These are phyloP conservation scores for Phialophora macrospora DNA, from an alignment of 2,329 filamentous ascomycete genomes.

Conservation along the genomic window DNA sequence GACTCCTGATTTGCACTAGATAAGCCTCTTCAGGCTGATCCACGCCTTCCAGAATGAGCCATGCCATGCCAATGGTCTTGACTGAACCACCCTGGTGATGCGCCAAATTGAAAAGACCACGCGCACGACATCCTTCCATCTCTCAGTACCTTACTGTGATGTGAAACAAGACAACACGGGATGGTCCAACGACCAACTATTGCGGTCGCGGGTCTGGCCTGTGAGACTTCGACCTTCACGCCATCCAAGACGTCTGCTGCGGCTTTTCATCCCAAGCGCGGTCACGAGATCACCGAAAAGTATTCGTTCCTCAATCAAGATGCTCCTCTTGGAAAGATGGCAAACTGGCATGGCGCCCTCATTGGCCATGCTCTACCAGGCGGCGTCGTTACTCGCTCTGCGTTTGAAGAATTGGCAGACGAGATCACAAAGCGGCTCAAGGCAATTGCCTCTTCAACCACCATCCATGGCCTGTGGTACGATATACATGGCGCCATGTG, in stretches of 20 bases:
- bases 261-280: slow-evolving; percentile 17
- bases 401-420: slow-evolving; percentile 9
- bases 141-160: not conserved
- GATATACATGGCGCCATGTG: slow-evolving; percentile 21
- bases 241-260: slow-evolving; percentile 9
- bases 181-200: slow-evolving; percentile 6
- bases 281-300: slow-evolving; percentile 8
- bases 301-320: slow-evolving; percentile 4
- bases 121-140: not conserved
- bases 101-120: not conserved
- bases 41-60: slow-evolving; percentile 7
- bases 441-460: slow-evolving; percentile 6
- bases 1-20: not conserved
- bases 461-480: slow-evolving; percentile 17
- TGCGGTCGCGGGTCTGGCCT: slow-evolving; percentile 14
- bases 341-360: slow-evolving; percentile 15
- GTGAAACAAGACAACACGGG: not conserved
- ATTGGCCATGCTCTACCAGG: slow-evolving; percentile 15
- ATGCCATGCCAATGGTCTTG: not conserved
- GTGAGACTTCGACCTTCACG: slow-evolving; percentile 15
- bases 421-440: slow-evolving; percentile 7
- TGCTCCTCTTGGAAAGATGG: not conserved
- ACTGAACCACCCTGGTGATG: not conserved
- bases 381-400: slow-evolving; percentile 13
- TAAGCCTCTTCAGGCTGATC: slow-evolving; percentile 2